Base-by-base conservation (phyloP, 2,329 filamentous ascomycete genomes). In the Arthrinium puccinioides region DNA sequence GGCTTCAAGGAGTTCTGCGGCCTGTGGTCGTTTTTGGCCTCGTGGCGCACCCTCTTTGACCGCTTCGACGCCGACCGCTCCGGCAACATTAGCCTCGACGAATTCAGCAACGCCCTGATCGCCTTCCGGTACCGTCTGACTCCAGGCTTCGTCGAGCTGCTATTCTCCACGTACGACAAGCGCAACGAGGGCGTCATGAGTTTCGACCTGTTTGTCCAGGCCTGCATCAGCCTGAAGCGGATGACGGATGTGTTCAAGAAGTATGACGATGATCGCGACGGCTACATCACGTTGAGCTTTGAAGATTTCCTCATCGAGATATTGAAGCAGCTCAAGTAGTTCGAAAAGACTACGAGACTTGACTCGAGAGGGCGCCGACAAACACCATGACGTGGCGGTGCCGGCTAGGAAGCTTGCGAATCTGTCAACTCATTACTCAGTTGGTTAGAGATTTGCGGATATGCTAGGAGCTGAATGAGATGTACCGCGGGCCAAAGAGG, bases 201-300 rank as follows among this genome's bases (percentile, higher is more conserved):
- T 63, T 98, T 98, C 55, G 92, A 98, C 65, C 64, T 98, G 36
- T 98, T 98, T 55, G 92, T 98, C 43, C 92, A 98, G 70, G 87
- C 87, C 36, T 97, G 92, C 62, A 97, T 98, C 57, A 88, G 81
- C 51, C 70, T 98, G 53, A 96, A 97, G 75, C 77, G 92, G 51
- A 97, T 98, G 90, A 98, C 92, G 42, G 92, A 98, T 61, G 88
- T 95, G 20, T 98, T 98, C 61, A 98, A 98, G 73, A 90, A 89
- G 64, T 98, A 97, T 60, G 92, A 98, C 51, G 86, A 94, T 53
- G 92, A 98, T 61, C 78, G 92, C 28, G 92, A 97, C 63, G 92
- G 92, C 2, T 97, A 89, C 59, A 86, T 89, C 50, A 89, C 83
- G 4, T 63, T 89, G 37, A 86, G 82, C 57, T 89, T 89, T 52